Conservation (phyloP, 2,329 filamentous ascomycete species). For the Immersiporthe knoxdaviesiana region DNA sequence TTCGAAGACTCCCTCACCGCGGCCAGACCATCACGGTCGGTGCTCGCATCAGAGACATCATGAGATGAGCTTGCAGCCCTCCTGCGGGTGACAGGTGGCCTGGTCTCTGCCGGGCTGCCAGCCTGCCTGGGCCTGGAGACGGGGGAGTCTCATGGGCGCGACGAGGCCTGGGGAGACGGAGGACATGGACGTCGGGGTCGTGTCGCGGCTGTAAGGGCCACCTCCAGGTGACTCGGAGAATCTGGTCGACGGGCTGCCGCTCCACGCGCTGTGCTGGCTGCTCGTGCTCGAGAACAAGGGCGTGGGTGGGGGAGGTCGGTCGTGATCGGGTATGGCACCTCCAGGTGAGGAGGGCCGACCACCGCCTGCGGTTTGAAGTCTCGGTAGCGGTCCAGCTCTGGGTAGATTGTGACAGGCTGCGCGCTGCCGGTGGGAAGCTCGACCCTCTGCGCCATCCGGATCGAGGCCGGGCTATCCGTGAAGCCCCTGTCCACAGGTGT, state of each 20-base stretch:
- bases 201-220: slow-evolving; percentile 74
- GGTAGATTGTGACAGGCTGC: slow-evolving; percentile 55
- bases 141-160: slow-evolving; percentile 50
- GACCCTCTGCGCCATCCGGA: slow-evolving; percentile 46
- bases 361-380: slow-evolving; percentile 45
- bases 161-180: slow-evolving; percentile 71
- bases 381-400: slow-evolving; percentile 65
- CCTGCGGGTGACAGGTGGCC: slow-evolving; percentile 63
- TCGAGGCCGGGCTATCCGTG: slow-evolving; percentile 49
- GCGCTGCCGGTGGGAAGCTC: slow-evolving; percentile 44
- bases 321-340: slow-evolving; percentile 59
- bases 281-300: slow-evolving; percentile 65
- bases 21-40: slow-evolving; percentile 62
- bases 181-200: slow-evolving; percentile 77
- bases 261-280: slow-evolving; percentile 61
- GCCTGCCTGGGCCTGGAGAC: slow-evolving; percentile 55
- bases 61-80: slow-evolving; percentile 59
- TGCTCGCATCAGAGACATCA: slow-evolving; percentile 48
- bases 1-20: slow-evolving; percentile 70
- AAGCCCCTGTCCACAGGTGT: slow-evolving; percentile 47
- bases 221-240: slow-evolving; percentile 74
- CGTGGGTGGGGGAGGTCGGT: slow-evolving; percentile 69
- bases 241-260: slow-evolving; percentile 73
- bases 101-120: slow-evolving; percentile 59
- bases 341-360: slow-evolving; percentile 43